Base-by-base conservation (phyloP, 192 early-diverging fungal species). In the Dissophora ornata region DNA sequence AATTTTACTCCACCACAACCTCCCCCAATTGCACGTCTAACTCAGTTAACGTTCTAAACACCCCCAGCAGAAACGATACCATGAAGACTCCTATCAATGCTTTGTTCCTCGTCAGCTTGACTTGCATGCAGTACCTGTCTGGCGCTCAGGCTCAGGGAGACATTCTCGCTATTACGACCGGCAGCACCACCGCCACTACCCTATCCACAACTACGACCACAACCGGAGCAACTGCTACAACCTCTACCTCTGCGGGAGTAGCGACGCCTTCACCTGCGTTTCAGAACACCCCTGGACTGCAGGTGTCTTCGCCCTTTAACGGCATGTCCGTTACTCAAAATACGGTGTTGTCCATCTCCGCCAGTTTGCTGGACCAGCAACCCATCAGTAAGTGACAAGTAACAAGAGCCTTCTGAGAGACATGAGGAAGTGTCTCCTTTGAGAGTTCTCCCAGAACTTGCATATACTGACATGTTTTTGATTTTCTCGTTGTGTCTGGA, bases 271-370 rank as follows among this genome's bases (percentile, higher is more conserved):
- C 55, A 2, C 47, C 71, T 4, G 5, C 26, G 3, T 75, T 60
- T 32, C 26, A 55, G 25, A 75, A 75, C 52, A 75, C 71, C 4
- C 57, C 63, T 12, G 71, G 71, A 19, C 45, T 75, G 22, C 21
- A 24, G 19, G 51, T 75, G 25, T 22, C 34, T 13, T 45, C 56
- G 2, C 42, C 50, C 24, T 67, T 24, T 44, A 32, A 48, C 22
- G 63, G 63, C 30, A 60, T 75, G 63, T 0, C 55, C 9, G 30
- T 75, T 18, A 32, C 22, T 10, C 56, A 66, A 30, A 30, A 54
- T 28, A 45, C 63, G 5, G 42, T 38, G 26, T 22, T 75, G n/a
- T 60, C 71, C 57, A 75, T 75, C 28, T 44, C 44, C 22, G 33
- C 41, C 42, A 49, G 29, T 26, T 22, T 75, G 12, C 9, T 0